Base-by-base conservation (phyloP, 176 grass and related monocot genomes). In the Typha latifolia region DNA sequence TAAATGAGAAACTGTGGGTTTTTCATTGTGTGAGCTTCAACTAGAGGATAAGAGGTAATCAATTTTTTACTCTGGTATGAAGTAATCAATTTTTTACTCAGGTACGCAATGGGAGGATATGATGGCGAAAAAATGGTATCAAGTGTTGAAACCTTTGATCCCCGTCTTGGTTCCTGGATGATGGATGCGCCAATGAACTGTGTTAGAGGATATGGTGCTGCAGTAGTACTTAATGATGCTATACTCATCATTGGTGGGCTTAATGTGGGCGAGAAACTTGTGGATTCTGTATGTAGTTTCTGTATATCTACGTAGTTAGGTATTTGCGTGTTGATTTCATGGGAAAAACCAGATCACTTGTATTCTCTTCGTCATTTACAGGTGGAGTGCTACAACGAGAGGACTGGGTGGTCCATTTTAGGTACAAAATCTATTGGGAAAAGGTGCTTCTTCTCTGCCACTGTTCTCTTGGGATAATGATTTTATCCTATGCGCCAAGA, bases 351-450 rank as follows among this genome's bases (percentile, higher is more conserved):
- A 43, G 5, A 43, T 43, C 37, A 22, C 8, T 21, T 11, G 20
- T 19, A 19, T 7, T 16, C 12, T 55, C 15, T 10, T 20, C 10
- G 5, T 59, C 18, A 59, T 62, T 64, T 2, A 3, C 63, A 95
- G 90, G 86, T 89, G 70, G 86, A 95, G 62, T 81, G 73, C 76
- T 95, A 78, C 69, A 82, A 76, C 20, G 85, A 82, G 66, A 68
- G 49, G 15, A 75, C 64, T 20, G 80, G 80, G 43, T 96, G 93
- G 93, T 75, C 43, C 0, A 66, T 68, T 9, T 50, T 67, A 48
- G 68, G 66, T 15, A 78, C 70, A 53, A 69, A 63, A 51, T 63
- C 85, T 7, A 19, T 96, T 62, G 85, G 83, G 56, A 78, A 82
- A 47, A 85, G 85, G 65, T 67, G 62, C 69, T 96, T 86, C 24